Base-by-base conservation (phyloP, 805 yeast genomes). In the Kluyveromyces nonfermentans region DNA sequence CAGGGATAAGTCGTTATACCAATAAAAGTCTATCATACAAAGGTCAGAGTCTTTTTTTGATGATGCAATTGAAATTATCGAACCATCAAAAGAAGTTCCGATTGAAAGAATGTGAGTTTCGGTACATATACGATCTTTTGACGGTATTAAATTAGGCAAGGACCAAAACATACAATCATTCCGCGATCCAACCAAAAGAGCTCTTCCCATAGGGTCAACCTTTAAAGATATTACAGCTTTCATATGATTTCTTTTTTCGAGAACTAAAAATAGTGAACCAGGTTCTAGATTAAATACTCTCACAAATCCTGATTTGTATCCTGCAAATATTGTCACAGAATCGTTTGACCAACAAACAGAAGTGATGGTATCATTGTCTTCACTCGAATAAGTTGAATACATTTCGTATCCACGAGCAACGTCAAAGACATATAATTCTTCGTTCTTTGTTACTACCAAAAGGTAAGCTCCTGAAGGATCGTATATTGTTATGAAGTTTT, bases 161-260 rank as follows among this genome's bases (percentile, higher is more conserved):
- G 66, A 63, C 80, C 81, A 78, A 9, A 75, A 33, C 16, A 77
- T 67, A 20, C 83, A 83, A 47, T 78, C 84, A 44, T 70, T 71
- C 9, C 31, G 22, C 16, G 80, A 67, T 0, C 84, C 86, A 1
- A 71, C 71, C 2, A 73, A 70, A 9, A 81, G 45, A 50, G 58
- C 72, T 18, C 61, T 51, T 0, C 82, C 86, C 40, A 67, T 54
- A 3, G 81, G 80, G 51, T 77, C 83, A 41, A 77, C 58, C 15
- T 62, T 61, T 12, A 77, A 45, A 25, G 72, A 53, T 2, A 74
- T 69, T 3, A 75, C 69, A 1, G 78, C 62, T 1, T 80, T 71
- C 34, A 75, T 64, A 51, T 80, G 85, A 0, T 74, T 74, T 12
- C 57, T 48, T n/a, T 67, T 49, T 5, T 55, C 52, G 17, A 52